Evolutionary conservation across 2,329 filamentous ascomycete species (phyloP).

Genomic region (Thermochaetoides dissita): DNA sequence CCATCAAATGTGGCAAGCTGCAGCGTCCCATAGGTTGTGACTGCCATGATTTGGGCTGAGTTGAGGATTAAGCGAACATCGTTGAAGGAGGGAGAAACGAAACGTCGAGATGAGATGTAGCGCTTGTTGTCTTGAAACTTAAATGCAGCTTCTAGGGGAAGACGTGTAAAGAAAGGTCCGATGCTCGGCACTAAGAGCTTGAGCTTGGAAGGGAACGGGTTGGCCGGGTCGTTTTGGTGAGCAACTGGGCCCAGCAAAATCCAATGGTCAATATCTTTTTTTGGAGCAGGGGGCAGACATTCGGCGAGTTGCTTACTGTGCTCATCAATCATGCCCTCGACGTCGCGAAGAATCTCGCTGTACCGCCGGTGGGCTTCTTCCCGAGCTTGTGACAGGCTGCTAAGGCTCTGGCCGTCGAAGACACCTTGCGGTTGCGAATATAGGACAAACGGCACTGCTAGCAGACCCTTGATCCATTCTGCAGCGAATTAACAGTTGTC

Average conservation of each 20-base stretch:
- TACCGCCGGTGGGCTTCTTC: conserved; percentile 75
- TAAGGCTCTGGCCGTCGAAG: conserved; percentile 44
- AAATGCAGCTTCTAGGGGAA: conserved; percentile 81
- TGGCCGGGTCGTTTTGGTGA: conserved; percentile 48
- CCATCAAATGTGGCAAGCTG: conserved; percentile 92
- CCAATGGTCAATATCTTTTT: too few species aligned
- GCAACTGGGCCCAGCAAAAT: conserved; percentile 35
- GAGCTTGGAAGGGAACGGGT: conserved; percentile 68
- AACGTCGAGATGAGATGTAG: conserved; percentile 78
- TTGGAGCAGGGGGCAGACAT: neutral
- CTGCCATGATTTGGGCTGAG: conserved; percentile 83
- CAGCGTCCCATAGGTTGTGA: conserved; percentile 59
- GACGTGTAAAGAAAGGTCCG: conserved; percentile 82
- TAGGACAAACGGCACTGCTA: conserved; percentile 91
- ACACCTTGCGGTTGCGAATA: conserved; percentile 88
- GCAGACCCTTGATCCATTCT: conserved; percentile 94
- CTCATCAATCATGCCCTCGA: conserved; percentile 81
- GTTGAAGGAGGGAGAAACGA: conserved; percentile 94
- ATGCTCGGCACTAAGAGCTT: conserved; percentile 82
- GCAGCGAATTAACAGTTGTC: neutral
- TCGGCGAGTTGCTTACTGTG: conserved; percentile 47
- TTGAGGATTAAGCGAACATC: conserved; percentile 88
- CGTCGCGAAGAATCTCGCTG: conserved; percentile 86
- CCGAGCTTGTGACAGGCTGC: conserved; percentile 56
- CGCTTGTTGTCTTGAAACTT: conserved; percentile 75